Percentiles rank a stretch among this genome's conserved stretches.
Conservation (phyloP, 73 alveolate genomes). For the Vitrella brassicaformis region DNA sequence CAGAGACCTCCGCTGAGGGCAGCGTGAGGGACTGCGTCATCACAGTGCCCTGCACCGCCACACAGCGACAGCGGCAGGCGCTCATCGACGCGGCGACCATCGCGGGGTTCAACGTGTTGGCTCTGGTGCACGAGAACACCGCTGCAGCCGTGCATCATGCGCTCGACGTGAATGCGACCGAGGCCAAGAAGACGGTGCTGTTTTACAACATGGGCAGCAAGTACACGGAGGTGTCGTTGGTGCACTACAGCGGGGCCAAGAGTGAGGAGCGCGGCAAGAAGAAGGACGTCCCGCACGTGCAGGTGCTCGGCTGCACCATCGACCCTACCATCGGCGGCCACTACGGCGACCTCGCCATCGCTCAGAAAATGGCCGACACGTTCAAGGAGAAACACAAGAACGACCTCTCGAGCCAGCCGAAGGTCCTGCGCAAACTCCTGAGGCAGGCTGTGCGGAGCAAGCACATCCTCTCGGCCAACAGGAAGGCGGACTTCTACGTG, state of each 20-base stretch:
- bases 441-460: conserved; percentile 7
- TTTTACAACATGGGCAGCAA: neutral
- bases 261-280: neutral
- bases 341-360: neutral
- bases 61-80: neutral
- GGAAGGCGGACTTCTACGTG: neutral
- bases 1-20: neutral
- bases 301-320: neutral
- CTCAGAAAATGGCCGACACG: neutral
- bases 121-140: neutral
- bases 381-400: neutral
- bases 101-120: neutral
- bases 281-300: neutral
- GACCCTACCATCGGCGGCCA: neutral
- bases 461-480: conserved; percentile 7
- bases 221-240: neutral
- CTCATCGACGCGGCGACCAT: neutral
- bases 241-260: neutral
- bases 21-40: neutral
- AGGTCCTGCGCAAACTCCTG: conserved; percentile 6
- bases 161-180: neutral
- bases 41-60: neutral
- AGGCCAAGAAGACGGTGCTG: neutral
- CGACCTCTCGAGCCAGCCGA: neutral
- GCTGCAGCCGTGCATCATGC: neutral